phyloP scores from a whole-genome alignment of 495 filamentous ascomycete genomes.

The Usnea hakonensis region DNA sequence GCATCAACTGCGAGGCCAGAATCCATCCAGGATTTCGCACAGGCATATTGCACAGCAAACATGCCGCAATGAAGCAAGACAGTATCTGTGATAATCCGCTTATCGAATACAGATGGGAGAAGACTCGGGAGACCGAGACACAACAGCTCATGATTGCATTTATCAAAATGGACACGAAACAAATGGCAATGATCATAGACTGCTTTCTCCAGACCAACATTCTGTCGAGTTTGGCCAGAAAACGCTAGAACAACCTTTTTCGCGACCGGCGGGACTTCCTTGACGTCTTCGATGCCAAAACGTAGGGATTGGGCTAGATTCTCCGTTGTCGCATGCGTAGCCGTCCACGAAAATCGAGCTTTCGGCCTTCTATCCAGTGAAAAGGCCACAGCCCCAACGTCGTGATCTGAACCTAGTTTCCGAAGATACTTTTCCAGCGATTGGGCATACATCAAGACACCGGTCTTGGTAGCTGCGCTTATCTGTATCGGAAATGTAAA shows the following conservation, averaged over 20 bases:
- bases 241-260: neutral
- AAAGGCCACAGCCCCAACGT: neutral
- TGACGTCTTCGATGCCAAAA: neutral
- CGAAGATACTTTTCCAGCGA: neutral
- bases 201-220: slow-evolving; percentile 22
- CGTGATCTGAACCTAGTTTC: no score
- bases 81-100: slow-evolving; percentile 29
- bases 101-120: slow-evolving; percentile 44
- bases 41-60: slow-evolving; percentile 45
- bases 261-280: neutral
- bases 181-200: slow-evolving; percentile 28
- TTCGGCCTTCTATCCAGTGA: neutral
- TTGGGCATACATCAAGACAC: neutral
- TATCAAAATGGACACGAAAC: slow-evolving; percentile 31
- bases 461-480: neutral
- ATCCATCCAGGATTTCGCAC: slow-evolving; percentile 41
- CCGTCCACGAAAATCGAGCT: neutral
- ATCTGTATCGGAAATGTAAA: slow-evolving; percentile 15
- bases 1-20: slow-evolving; percentile 33
- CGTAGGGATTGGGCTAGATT: neutral
- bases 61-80: slow-evolving; percentile 38
- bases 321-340: neutral
- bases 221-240: slow-evolving; percentile 26
- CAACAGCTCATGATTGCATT: slow-evolving; percentile 1
- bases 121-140: slow-evolving; percentile 16